Evolutionary conservation across 768 basidiomycete genomes (phyloP), one percentile per base, ranked within the genome.

Genomic region (Sporobolomyces pararoseus): DNA sequence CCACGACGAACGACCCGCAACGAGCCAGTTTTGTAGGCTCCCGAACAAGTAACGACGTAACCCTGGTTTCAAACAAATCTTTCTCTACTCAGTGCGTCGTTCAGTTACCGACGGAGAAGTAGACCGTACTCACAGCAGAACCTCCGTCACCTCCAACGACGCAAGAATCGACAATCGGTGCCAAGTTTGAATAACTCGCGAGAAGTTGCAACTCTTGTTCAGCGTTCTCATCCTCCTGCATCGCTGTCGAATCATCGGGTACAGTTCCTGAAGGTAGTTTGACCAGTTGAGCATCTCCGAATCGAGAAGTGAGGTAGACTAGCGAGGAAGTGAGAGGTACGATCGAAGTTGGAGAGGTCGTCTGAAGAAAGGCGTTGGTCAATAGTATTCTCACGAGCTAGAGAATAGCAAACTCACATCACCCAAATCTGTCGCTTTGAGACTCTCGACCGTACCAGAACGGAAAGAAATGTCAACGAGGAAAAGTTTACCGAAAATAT

Each of bases 11-110:
- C 83, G 35, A 92, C 79, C 55, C 88, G 87, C 21, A 96, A 75
- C 14, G 87, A 86, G 3, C 93, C 92, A 3, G 86, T 85, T 70
- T 86, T 90, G 57, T 83, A 83, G 2, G 86, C 88, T 7, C 93
- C 93, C 5, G 90, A 93, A 75, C 89, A 90, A 2, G 91, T 90
- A 6, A 95, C 85, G 49, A 94, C 84, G 78, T 89, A 87, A n/a
- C 82, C 83, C 89, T 92, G 23, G 46, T 21, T 17, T 17, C 13
- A 47, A 47, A 42, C 10, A 9, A 42, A 9, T 9, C 39, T 9
- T 9, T 17, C 39, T 42, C 39, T 9, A 9, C 39, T 42, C 39
- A 42, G 39, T 17, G 9, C 39, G 39, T n/a, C n/a, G n/a, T n/a
- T 42, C 10, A 47, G 46, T 47, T 14, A 23, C 13, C 46, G 21